Percentiles rank a stretch among this genome's conserved stretches.
Conservation (phyloP, 2,329 filamentous ascomycete genomes). For the Westerdykella aurantiaca region DNA sequence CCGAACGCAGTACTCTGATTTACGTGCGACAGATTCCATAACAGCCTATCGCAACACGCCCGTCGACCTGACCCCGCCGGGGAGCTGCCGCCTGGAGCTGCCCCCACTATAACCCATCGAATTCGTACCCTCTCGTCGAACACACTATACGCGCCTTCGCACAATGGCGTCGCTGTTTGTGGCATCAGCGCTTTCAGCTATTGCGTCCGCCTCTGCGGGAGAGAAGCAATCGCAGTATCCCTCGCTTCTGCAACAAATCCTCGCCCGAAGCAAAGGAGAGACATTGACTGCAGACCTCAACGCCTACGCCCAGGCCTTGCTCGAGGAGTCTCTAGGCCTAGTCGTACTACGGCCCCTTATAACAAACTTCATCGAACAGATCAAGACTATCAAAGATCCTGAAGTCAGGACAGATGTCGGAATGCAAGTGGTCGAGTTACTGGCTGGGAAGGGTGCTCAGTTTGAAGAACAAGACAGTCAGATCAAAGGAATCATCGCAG, state of each 20-base stretch:
- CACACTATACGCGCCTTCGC: constrained; percentile 5
- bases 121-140: background rate
- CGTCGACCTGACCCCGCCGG: background rate
- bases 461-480: constrained; percentile 80
- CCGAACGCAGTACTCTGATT: too few relatives aligned
- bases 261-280: constrained; percentile 40
- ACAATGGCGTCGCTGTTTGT: constrained; percentile 49
- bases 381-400: constrained; percentile 55
- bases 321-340: constrained; percentile 65
- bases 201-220: constrained; percentile 44
- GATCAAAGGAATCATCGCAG: constrained; percentile 73
- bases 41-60: too few relatives aligned
- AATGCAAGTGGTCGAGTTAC: constrained; percentile 61
- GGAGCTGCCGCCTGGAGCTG: background rate
- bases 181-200: constrained; percentile 43
- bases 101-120: background rate
- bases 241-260: constrained; percentile 52
- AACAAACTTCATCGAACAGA: constrained; percentile 57
- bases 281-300: constrained; percentile 58
- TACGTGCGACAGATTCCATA: too few relatives aligned
- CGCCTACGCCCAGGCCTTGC: constrained; percentile 61
- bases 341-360: constrained; percentile 70
- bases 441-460: constrained; percentile 60
- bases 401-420: constrained; percentile 71
- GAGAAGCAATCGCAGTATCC: constrained; percentile 54